phyloP scores from a whole-genome alignment of 2,329 filamentous ascomycete species.

The Colletotrichum sp. region DNA sequence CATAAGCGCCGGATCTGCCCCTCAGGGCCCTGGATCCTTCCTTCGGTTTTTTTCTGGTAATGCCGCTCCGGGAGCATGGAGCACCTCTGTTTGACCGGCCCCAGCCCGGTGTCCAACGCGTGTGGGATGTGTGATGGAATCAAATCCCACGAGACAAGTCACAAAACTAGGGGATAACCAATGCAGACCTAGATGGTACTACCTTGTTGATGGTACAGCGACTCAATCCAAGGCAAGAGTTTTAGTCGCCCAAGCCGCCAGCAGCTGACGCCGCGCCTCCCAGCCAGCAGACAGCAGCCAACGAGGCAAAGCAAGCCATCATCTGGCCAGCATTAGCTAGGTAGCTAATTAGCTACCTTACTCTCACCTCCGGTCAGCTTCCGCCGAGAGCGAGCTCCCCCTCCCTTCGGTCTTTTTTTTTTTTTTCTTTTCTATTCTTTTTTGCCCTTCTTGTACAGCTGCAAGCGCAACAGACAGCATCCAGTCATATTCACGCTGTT shows the following conservation, averaged over 20 bases:
- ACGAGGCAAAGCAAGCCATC: not conserved
- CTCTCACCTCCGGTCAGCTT: not conserved
- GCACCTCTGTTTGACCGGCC: not conserved
- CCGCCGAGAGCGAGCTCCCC: not conserved
- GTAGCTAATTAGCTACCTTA: not conserved
- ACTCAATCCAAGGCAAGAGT: not conserved
- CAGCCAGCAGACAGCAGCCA: not conserved
- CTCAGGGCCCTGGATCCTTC: not conserved
- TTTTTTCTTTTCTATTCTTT: not conserved
- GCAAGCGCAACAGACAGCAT: not conserved
- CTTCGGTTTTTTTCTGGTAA: not conserved
- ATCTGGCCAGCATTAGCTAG: not conserved
- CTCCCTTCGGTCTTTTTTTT: not conserved
- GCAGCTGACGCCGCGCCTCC: not conserved
- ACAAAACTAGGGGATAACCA: not conserved
- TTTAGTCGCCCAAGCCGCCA: not conserved
- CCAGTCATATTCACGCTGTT: not conserved
- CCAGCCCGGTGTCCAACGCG: not conserved
- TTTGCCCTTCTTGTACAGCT: not conserved
- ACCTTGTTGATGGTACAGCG: not conserved
- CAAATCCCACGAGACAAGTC: not conserved
- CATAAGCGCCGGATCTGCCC: conserved; percentile 11
- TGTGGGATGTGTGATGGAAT: not conserved
- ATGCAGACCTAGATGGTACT: not conserved
- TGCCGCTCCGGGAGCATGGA: not conserved